Evolutionary conservation across 1,284 basidiomycete genomes (phyloP), one percentile per base, ranked within the genome.

Genomic region (Pisolithus thermaeus): DNA sequence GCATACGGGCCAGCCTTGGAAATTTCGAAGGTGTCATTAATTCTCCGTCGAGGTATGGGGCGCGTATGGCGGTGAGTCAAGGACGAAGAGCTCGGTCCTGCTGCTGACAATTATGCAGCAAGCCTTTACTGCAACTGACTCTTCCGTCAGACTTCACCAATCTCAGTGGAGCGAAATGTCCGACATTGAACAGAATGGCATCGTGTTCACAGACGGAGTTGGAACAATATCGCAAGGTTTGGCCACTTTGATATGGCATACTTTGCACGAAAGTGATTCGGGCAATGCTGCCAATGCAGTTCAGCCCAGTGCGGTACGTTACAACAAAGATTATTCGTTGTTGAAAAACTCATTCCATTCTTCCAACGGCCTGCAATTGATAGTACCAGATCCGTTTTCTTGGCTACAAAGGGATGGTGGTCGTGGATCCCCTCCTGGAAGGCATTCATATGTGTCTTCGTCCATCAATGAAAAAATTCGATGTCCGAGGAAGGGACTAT

Each of bases 121-220:
- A 67, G 87, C 88, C 0, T 92, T 92, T 61, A 88, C 87, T 0
- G 83, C 84, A 1, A 92, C 90, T 2, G 81, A 87, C 60, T 80
- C 82, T 0, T 86, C 85, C 0, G 76, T 90, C 23, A 65, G 65
- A 16, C 79, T 91, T 44, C 54, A 53, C 3, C 66, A 66, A n/a
- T 58, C 73, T 40, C 73, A 88, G 58, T 87, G 85, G 83, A 73
- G 78, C 50, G 70, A 75, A 55, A 73, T 86, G 38, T 62, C 65
- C 0, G 85, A 88, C 60, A 65, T 88, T 5, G 70, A 68, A 25
- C 59, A 58, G 20, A 60, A 74, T 18, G 65, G 62, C 0, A 73
- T 80, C 46, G 62, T 76, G 25, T 84, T 84, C 61, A 90, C 87
- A 0, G 88, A 91, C 57, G 89, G 90, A 36, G 76, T 83, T 20